Evolutionary conservation across 208 protist genomes (phyloP).

Genomic region (Acanthamoeba lenticulata): DNA sequence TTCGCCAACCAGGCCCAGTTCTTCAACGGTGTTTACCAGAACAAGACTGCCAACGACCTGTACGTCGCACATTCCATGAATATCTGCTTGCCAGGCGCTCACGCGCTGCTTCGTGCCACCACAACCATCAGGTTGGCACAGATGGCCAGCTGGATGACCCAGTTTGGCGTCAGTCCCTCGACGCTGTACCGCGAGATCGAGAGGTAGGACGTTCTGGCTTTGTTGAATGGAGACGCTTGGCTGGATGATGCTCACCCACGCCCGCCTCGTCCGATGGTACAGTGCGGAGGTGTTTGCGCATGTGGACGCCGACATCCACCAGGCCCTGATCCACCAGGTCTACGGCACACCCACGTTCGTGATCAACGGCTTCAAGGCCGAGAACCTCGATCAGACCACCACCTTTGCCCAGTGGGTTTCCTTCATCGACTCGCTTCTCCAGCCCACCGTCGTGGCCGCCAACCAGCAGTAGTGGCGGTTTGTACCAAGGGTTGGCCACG

Average conservation of each 20-base stretch:
- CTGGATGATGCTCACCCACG: too few species aligned
- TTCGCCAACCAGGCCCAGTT: slow-evolving; percentile 51
- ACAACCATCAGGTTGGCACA: not conserved
- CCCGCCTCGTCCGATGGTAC: too few species aligned
- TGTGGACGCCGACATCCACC: not conserved
- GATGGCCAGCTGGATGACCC: slow-evolving; percentile 9
- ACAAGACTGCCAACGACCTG: slow-evolving; percentile 11
- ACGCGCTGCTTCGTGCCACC: too few species aligned
- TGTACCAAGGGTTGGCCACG: too few species aligned
- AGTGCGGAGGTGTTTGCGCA: not conserved
- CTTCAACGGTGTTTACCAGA: not conserved
- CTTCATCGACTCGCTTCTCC: not conserved
- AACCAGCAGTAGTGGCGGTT: too few species aligned
- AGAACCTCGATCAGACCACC: not conserved
- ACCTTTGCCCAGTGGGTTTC: not conserved
- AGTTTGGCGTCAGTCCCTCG: not conserved
- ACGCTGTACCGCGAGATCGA: slow-evolving; percentile 15
- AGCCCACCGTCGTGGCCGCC: not conserved
- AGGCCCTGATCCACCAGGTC: slow-evolving; percentile 41
- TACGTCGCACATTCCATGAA: not conserved
- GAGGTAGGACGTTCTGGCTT: not conserved
- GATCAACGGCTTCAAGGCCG: slow-evolving; percentile 55
- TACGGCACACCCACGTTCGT: slow-evolving; percentile 42
- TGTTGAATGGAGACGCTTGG: too few species aligned
- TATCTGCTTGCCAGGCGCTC: too few species aligned